Base-by-base conservation (phyloP, 1,139 yeast genomes). In the Diutina mesorugosa region DNA sequence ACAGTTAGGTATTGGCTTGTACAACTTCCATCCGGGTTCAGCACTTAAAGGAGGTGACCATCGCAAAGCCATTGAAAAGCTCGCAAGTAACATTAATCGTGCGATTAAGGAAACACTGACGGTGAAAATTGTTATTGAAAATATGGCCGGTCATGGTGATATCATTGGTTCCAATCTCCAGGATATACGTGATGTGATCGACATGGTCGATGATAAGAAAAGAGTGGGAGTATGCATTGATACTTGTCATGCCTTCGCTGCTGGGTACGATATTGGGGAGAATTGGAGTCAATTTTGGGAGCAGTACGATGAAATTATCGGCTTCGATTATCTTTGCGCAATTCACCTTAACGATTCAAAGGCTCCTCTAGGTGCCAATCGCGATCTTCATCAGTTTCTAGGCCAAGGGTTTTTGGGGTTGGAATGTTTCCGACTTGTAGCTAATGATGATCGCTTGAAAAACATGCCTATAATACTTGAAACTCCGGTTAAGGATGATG, bases 131-230 rank as follows among this genome's bases (percentile, higher is more conserved):
- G 96, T 93, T 12, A 78, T 95, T 58, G 99, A 93, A 67, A 93
- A 93, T 66, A 93, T 95, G 99, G 97, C 99, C 0, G 99, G 99
- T 12, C 96, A 90, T 63, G 97, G 97, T 7, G 87, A 88, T 60
- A 77, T 91, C 59, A 87, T 93, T 55, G 99, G 99, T 0, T 86
- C 95, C 4, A 76, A 81, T 54, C 71, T 93, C 48, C 83, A 87
- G 62, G 99, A 93, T 65, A 74, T 93, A 54, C 74, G 78, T 45
- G 81, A 79, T 41, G 91, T 95, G 21, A 90, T 93, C 55, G 86
- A 80, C 54, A 67, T 84, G 74, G 81, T 93, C 8, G 86, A 89
- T 3, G 80, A 90, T 65, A 91, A 91, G 67, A 68, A 74, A 1
- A 76, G 99, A 58, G 84, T 93, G 8, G 99, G 99, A 1, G 96